Percentiles rank a stretch among this genome's conserved stretches.
phyloP scores from a whole-genome alignment of 1,284 basidiomycete species.

The Tilletia caries region DNA sequence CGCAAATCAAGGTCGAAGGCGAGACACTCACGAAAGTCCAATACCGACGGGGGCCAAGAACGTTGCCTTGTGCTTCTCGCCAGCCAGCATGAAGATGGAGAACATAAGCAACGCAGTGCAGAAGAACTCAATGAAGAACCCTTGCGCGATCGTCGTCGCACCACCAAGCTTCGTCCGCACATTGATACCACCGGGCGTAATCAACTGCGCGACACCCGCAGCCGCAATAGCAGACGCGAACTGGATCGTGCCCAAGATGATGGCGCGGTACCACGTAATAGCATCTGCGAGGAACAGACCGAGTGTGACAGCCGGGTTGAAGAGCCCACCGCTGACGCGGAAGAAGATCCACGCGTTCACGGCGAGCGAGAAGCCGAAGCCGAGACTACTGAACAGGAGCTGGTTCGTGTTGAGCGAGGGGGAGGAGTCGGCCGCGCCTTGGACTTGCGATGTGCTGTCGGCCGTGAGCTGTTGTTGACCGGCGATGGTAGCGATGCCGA shows the following conservation, averaged over 20 bases:
- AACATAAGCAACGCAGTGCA: conserved; percentile 27
- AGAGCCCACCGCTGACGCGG: conserved; percentile 65
- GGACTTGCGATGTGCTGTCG: conserved; percentile 1
- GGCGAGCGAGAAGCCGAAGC: conserved; percentile 7
- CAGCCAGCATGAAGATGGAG: conserved; percentile 37
- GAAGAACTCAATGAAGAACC: conserved; percentile 33
- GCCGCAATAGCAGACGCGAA: conserved; percentile 34
- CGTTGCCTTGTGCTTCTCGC: conserved; percentile 63
- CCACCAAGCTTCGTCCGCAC: conserved; percentile 17
- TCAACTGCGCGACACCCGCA: conserved; percentile 23
- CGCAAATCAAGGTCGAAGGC: no score
- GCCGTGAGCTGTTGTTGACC: conserved; percentile 11
- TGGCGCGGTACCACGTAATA: conserved; percentile 14
- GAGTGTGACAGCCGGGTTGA: conserved; percentile 69
- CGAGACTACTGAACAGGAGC: neutral
- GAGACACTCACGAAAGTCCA: conserved; percentile 59
- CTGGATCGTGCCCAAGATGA: conserved; percentile 23
- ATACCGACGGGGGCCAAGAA: conserved; percentile 73
- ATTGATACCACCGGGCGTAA: conserved; percentile 24
- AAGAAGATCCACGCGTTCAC: conserved; percentile 12
- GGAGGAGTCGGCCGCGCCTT: conserved; percentile 7
- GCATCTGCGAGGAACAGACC: conserved; percentile 58
- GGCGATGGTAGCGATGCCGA: conserved; percentile 9
- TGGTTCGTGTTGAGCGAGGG: conserved; percentile 2
- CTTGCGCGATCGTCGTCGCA: conserved; percentile 25